Evolutionary conservation across 495 filamentous ascomycete species (phyloP).

Genomic region (Penicillium pulvis): DNA sequence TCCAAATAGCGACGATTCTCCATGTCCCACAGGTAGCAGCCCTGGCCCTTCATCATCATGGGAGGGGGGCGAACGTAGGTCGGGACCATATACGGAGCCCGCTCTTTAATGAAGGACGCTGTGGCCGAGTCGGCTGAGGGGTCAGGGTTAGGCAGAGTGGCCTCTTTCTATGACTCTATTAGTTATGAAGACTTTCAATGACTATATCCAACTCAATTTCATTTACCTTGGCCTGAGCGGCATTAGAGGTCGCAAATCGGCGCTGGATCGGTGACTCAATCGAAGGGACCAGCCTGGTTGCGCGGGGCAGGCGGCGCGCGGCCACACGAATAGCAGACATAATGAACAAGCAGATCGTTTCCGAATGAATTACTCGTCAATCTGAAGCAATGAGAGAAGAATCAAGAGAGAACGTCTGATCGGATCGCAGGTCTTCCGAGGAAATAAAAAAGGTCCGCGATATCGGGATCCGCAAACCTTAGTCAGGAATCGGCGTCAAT

Average conservation of each 20-base stretch:
- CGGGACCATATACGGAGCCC: conserved; percentile 85
- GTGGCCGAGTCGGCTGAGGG: conserved; percentile 76
- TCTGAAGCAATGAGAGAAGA: conserved; percentile 3
- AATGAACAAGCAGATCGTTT: not conserved
- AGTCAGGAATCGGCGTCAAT: conserved; percentile 31
- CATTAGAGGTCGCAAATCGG: conserved; percentile 36
- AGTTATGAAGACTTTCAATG: not conserved
- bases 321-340: conserved; percentile 37
- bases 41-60: conserved; percentile 84
- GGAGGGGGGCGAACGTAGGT: conserved; percentile 92
- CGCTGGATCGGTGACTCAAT: conserved; percentile 43
- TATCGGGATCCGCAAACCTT: conserved; percentile 39
- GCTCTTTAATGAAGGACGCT: conserved; percentile 68
- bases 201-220: conserved; percentile 11
- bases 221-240: conserved; percentile 24
- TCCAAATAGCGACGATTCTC: conserved; percentile 89
- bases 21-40: conserved; percentile 85
- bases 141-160: conserved; percentile 71
- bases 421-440: conserved; percentile 13
- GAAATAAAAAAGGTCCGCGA: conserved; percentile 32
- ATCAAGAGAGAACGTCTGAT: conserved; percentile 4
- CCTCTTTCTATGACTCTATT: conserved; percentile 54
- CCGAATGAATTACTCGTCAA: not conserved
- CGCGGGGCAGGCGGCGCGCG: conserved; percentile 43
- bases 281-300: conserved; percentile 31